A percentile compares a stretch with the other conserved stretches of the same genome.
phyloP scores from a whole-genome alignment of 2,329 filamentous ascomycete genomes.

The Sporothrix luriei region DNA sequence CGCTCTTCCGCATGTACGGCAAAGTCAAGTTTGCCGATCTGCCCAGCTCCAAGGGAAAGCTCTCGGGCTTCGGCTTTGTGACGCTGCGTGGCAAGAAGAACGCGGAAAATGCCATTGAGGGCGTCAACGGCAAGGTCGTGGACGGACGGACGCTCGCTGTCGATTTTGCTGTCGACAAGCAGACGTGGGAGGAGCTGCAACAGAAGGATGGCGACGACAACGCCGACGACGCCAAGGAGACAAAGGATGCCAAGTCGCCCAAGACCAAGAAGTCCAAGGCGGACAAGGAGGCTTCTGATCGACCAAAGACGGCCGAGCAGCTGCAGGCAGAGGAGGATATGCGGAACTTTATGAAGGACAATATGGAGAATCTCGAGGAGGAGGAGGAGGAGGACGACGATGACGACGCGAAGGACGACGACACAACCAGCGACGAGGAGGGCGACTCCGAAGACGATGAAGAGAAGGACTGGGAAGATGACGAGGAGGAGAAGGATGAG shows the following conservation, averaged over 20 bases:
- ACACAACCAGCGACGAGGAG: slow-evolving; percentile 49
- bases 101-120: slow-evolving; percentile 82
- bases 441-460: slow-evolving; percentile 54
- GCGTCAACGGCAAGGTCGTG: slow-evolving; percentile 84
- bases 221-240: slow-evolving; percentile 44
- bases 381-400: slow-evolving; percentile 54
- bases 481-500: slow-evolving; percentile 46
- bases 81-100: slow-evolving; percentile 86
- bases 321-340: slow-evolving; percentile 48
- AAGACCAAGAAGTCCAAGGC: slow-evolving; percentile 41
- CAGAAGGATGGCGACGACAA: slow-evolving; percentile 42
- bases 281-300: slow-evolving; percentile 39
- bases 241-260: slow-evolving; percentile 34
- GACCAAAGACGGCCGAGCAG: slow-evolving; percentile 41
- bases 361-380: slow-evolving; percentile 57
- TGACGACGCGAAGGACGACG: slow-evolving; percentile 52
- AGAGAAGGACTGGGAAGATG: slow-evolving; percentile 47
- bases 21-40: slow-evolving; percentile 88
- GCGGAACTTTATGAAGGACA: slow-evolving; percentile 61
- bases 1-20: slow-evolving; percentile 82
- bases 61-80: slow-evolving; percentile 91
- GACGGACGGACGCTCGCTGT: slow-evolving; percentile 88
- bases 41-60: slow-evolving; percentile 73
- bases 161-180: slow-evolving; percentile 95
- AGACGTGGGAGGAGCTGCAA: slow-evolving; percentile 73